A percentile compares a stretch with the other conserved stretches of the same genome.
Conservation (phyloP, 2,329 filamentous ascomycete species). For the Hymenoscyphus linearis region DNA sequence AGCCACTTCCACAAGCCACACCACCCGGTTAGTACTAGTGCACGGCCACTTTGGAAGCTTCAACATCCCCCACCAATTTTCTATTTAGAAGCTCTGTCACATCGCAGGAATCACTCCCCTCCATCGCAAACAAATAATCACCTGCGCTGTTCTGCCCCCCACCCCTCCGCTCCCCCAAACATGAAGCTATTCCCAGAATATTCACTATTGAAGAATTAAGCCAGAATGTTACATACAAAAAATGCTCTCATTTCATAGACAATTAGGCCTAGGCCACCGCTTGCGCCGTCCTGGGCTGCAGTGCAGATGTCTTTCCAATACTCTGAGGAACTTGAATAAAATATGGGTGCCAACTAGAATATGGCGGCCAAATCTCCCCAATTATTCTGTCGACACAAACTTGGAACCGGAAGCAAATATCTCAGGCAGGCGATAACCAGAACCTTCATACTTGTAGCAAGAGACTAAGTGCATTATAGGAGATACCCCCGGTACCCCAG, state of each 20-base stretch:
- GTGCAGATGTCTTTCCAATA: no score
- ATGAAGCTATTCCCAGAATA: slow-evolving; percentile 18
- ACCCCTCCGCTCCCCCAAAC: background rate
- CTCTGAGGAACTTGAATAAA: no score
- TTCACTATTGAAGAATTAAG: slow-evolving; percentile 15
- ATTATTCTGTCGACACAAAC: no score
- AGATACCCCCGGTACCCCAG: background rate
- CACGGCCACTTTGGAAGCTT: background rate
- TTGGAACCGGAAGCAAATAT: background rate
- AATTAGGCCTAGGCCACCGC: slow-evolving; percentile 8
- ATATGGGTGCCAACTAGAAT: no score
- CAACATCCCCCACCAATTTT: no score
- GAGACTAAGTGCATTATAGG: background rate
- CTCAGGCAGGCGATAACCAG: background rate
- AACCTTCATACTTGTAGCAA: background rate
- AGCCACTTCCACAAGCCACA: no score
- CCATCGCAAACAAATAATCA: background rate
- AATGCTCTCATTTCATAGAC: slow-evolving; percentile 14
- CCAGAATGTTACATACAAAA: slow-evolving; percentile 6
- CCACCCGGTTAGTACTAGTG: background rate
- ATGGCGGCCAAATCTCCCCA: no score
- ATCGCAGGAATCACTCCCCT: no score
- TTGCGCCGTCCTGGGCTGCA: slow-evolving; percentile 4
- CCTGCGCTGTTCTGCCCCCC: no score
- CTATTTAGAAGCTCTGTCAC: no score